phyloP scores from a whole-genome alignment of 1,284 basidiomycete species.

The Leccinum angustisporum region DNA sequence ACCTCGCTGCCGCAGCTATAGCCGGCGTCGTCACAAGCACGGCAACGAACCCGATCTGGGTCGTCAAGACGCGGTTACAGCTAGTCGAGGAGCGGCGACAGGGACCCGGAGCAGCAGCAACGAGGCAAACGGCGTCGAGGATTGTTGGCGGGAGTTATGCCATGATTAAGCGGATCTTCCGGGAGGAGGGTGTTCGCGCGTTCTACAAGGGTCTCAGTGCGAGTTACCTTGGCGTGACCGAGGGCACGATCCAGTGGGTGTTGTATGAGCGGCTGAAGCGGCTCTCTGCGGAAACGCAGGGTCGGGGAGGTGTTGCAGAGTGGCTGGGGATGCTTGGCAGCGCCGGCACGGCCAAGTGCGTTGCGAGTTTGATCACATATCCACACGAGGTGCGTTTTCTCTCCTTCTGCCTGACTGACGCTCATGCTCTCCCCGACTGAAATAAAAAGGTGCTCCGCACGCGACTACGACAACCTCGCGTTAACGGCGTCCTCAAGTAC shows the following conservation, averaged over 20 bases:
- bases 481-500: slow-evolving; percentile 80
- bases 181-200: slow-evolving; percentile 82
- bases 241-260: slow-evolving; percentile 98
- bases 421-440: neutral
- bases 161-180: slow-evolving; percentile 73
- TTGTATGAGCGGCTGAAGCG: slow-evolving; percentile 88
- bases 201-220: slow-evolving; percentile 96
- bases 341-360: slow-evolving; percentile 91
- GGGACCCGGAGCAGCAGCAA: neutral
- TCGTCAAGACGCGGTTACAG: slow-evolving; percentile 95
- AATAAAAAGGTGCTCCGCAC: slow-evolving; percentile 80
- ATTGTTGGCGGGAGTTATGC: slow-evolving; percentile 56
- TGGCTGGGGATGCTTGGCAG: slow-evolving; percentile 87
- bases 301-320: slow-evolving; percentile 55
- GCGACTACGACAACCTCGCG: slow-evolving; percentile 82
- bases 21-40: slow-evolving; percentile 88
- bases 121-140: slow-evolving; percentile 14
- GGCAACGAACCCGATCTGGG: slow-evolving; percentile 98
- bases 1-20: slow-evolving; percentile 82
- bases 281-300: slow-evolving; percentile 53
- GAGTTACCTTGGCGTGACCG: slow-evolving; percentile 93
- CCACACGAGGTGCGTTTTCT: slow-evolving; percentile 80
- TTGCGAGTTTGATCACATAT: slow-evolving; percentile 93
- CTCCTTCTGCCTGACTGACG: neutral
- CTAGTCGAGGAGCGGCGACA: slow-evolving; percentile 44